phyloP scores from a whole-genome alignment of 352 stramenopile genomes.

The Phytophthora sansomeana region DNA sequence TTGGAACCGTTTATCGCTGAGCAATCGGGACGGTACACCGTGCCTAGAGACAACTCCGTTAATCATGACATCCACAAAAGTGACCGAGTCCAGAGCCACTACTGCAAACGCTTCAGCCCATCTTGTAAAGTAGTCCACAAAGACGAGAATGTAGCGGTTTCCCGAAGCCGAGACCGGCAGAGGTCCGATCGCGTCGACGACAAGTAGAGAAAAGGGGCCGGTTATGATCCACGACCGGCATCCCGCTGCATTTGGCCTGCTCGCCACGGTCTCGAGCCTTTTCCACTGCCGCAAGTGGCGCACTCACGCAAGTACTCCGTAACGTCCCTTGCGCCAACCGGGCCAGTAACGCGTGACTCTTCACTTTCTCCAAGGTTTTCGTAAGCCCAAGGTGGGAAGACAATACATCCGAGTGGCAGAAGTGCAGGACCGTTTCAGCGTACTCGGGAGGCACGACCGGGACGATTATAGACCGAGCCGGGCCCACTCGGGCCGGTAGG shows the following conservation, averaged over 20 bases:
- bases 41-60: too few relatives aligned
- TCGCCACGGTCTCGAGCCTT: not conserved
- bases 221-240: not conserved
- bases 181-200: not conserved
- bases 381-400: too few relatives aligned
- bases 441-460: not conserved
- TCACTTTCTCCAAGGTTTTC: too few relatives aligned
- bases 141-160: too few relatives aligned
- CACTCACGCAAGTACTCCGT: not conserved
- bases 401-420: slow-evolving; percentile 3
- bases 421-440: slow-evolving; percentile 6
- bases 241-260: slow-evolving; percentile 10
- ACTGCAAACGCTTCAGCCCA: too few relatives aligned
- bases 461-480: not conserved
- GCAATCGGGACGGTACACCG: too few relatives aligned
- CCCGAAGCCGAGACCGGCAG: too few relatives aligned
- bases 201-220: not conserved
- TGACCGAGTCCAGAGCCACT: too few relatives aligned
- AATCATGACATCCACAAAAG: too few relatives aligned
- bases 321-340: slow-evolving; percentile 8
- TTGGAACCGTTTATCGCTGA: not conserved
- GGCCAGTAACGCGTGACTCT: slow-evolving; percentile 2
- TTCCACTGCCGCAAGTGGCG: not conserved
- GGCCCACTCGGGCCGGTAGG: not conserved
- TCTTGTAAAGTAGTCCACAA: too few relatives aligned